These are phyloP conservation scores for Sporothrix humicola DNA, from an alignment of 2,329 filamentous ascomycete genomes.

Conservation along the genomic window DNA sequence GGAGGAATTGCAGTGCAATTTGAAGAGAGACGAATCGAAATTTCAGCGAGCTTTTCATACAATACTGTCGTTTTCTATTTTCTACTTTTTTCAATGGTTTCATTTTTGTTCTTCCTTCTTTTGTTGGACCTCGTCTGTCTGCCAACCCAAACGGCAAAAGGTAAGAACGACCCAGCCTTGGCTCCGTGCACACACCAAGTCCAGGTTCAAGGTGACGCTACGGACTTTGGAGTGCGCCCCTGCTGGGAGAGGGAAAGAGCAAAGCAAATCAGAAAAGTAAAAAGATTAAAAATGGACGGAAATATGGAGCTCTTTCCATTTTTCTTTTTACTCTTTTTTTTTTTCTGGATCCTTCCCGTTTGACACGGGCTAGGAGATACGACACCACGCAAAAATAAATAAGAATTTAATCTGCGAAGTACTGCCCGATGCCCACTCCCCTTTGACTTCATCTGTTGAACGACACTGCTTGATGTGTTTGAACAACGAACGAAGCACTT, in stretches of 20 bases:
- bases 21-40: neutral
- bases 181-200: constrained; percentile 5
- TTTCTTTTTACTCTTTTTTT: neutral
- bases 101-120: neutral
- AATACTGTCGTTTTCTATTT: neutral
- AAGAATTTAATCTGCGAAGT: constrained; percentile 23
- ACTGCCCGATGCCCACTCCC: constrained; percentile 26
- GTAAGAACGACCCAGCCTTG: neutral
- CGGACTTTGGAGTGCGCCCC: constrained; percentile 23
- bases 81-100: neutral
- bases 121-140: neutral
- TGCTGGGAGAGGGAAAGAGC: neutral
- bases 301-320: constrained; percentile 19
- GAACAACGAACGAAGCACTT: neutral
- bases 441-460: neutral
- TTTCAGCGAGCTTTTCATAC: constrained; percentile 3
- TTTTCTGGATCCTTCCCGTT: constrained; percentile 21
- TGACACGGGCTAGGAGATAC: constrained; percentile 19
- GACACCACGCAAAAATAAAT: constrained; percentile 6
- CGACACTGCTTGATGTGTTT: neutral
- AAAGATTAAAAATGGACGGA: neutral
- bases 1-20: neutral
- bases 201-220: neutral
- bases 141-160: neutral
- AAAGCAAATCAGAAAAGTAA: neutral